Conservation (phyloP, 2,329 filamentous ascomycete genomes). For the Phaeophleospora eucalypticola region DNA sequence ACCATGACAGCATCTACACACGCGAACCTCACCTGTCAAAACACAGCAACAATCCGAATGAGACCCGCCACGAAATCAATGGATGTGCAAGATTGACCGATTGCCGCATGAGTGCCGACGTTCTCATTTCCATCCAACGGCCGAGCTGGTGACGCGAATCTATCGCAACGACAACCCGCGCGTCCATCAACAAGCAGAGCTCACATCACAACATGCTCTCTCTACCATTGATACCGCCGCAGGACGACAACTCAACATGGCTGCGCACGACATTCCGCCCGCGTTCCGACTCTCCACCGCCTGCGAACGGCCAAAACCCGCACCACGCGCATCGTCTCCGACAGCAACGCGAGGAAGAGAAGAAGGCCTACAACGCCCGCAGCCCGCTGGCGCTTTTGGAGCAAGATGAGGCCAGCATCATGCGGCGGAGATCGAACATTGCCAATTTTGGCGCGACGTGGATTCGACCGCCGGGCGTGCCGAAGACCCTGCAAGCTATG, state of each 20-base stretch:
- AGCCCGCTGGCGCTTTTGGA: constrained; percentile 65
- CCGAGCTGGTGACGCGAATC: background rate
- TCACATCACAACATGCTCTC: constrained; percentile 26
- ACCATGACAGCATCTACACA: background rate
- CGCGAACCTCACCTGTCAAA: too few relatives aligned
- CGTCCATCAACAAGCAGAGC: too few relatives aligned
- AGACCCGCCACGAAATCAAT: too few relatives aligned
- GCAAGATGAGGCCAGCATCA: constrained; percentile 71
- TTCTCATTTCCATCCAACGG: background rate
- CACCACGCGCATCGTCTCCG: constrained; percentile 28
- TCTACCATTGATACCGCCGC: constrained; percentile 31
- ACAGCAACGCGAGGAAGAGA: constrained; percentile 31
- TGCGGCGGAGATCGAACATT: constrained; percentile 74
- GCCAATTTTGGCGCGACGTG: constrained; percentile 83
- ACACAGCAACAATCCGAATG: too few relatives aligned
- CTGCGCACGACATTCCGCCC: constrained; percentile 24
- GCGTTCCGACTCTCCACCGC: constrained; percentile 27
- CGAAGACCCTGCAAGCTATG: constrained; percentile 85
- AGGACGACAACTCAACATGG: constrained; percentile 26
- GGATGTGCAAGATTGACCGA: background rate
- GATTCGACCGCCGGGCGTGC: constrained; percentile 82
- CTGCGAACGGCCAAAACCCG: constrained; percentile 17
- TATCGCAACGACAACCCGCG: too few relatives aligned
- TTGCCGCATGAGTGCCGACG: background rate
- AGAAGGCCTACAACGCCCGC: constrained; percentile 38